Evolutionary conservation across 164 flowering plant species (phyloP), one percentile per base, ranked within the genome.

Genomic region (Vitis rotundifolia): DNA sequence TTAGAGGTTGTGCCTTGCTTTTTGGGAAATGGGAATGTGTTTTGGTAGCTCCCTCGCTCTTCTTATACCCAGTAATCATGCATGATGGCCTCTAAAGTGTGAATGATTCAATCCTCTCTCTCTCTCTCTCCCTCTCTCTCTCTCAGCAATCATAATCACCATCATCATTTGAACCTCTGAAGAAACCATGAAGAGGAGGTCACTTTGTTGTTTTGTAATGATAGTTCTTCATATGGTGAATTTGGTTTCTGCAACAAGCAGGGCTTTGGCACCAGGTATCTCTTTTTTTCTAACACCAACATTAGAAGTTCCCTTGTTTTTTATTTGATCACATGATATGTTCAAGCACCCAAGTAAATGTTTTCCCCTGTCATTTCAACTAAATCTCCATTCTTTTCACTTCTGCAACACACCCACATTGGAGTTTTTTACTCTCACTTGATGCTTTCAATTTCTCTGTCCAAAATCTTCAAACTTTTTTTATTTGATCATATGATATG

Each of bases 181-280:
- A 52, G 64, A 49, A 61, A 77, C 6, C 44, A 37, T 61, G 81
- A 81, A 67, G 56, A 29, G 69, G 55, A 62, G 63, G 26, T 14
- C 44, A 37, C 44, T 61, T 2, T 61, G 29, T 37, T 80, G 77
- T 65, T 59, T 76, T 54, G 47, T 73, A 12, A 47, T 78, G 9
- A 28, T 82, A 52, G 68, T 68, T 63, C 63, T 80, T 71, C 84
- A 82, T 55, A 68, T 75, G 8, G 61, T 84, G 59, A 65, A 78
- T 68, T 80, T 68, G 79, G 82, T 63, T 62, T 71, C 76, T 69
- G 84, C 78, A 66, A 75, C 82, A 15, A 74, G 82, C 74, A 82
- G 87, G 62, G 68, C 76, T 68, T 74, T 81, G 26, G 59, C 74
- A 12, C 58, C 73, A 29, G 64, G 74, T 75, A 49, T 75, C 78